A percentile compares a stretch with the other conserved stretches of the same genome.
phyloP scores from a whole-genome alignment of 1,284 basidiomycete genomes.

The Papiliotrema nemorosa region DNA sequence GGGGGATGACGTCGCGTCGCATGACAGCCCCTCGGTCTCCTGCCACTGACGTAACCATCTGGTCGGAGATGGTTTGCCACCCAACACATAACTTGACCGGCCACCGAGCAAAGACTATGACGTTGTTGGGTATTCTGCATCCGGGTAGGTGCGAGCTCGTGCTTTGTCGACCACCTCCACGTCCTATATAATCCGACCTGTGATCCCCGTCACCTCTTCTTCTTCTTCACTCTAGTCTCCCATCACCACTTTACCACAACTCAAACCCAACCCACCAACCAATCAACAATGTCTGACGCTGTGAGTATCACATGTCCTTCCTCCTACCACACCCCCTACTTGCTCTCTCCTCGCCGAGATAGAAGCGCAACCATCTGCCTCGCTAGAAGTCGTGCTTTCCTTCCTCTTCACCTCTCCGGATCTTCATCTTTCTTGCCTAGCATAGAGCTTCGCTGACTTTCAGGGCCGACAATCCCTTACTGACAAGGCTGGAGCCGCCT shows the following conservation, averaged over 20 bases:
- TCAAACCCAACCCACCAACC: conserved; percentile 3
- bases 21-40: too few species aligned
- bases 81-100: too few species aligned
- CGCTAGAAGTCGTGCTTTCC: too few species aligned
- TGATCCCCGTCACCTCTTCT: not conserved
- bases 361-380: too few species aligned
- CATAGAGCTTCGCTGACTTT: conserved; percentile 1
- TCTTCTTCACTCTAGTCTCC: not conserved
- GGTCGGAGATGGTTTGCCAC: too few species aligned
- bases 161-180: too few species aligned
- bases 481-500: conserved; percentile 40
- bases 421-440: not conserved
- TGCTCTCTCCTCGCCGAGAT: not conserved
- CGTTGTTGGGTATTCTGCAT: not conserved
- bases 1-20: too few species aligned
- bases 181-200: not conserved
- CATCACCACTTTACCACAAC: not conserved
- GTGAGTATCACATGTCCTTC: conserved; percentile 5
- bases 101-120: not conserved
- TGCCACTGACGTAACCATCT: too few species aligned
- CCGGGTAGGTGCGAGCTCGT: too few species aligned
- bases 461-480: conserved; percentile 42
- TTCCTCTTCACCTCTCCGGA: not conserved
- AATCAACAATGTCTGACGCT: conserved; percentile 17
- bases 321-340: not conserved